Evolutionary conservation across 768 basidiomycete species (phyloP), one percentile per base, ranked within the genome.

Genomic region (Amanita rimosa): DNA sequence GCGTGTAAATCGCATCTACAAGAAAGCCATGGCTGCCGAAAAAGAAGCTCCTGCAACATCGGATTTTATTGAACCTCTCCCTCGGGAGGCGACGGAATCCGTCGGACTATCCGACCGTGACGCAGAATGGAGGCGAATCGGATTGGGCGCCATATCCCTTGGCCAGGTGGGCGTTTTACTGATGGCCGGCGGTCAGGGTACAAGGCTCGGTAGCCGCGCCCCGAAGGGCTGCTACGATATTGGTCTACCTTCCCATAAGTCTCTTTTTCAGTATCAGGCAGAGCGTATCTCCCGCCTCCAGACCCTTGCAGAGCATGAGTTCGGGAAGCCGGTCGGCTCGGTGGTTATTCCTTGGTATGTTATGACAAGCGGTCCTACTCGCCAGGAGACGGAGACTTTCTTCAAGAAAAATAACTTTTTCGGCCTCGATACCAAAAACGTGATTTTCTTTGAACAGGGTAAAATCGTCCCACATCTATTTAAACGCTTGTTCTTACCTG

Each of bases 161-260:
- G 84, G 90, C 52, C 71, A 90, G 57, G 93, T 98, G 34, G 96
- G 83, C n/a, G 94, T 98, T 8, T 73, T 99, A 40, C 76, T 99
- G 56, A 90, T 99, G 87, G 96, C 96, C 6, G 96, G 96, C 35
- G 96, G 96, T 1, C 96, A 99, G 67, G 96, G 96, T 11, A 96
- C 94, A 16, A 76, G 96, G 48, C 69, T 99, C 37, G 96, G 96
- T 26, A 92, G 88, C 59, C 78, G 75, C 26, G 86, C 86, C 4
- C 96, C 96, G 17, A 99, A 99, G 62, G 96, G 96, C 4, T 96
- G 94, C 71, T 98, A 97, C 66, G 93, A 98, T 63, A 97, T 99
- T 56, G 89, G 86, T 11, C 73, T 99, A 29, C 89, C 93, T 9
- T 92, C 89, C 19, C 83, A 89, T 67, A 95, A 93, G 67, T 80